phyloP scores from a whole-genome alignment of 371 early-diverging fungal genomes.

The Mucor sp. region DNA sequence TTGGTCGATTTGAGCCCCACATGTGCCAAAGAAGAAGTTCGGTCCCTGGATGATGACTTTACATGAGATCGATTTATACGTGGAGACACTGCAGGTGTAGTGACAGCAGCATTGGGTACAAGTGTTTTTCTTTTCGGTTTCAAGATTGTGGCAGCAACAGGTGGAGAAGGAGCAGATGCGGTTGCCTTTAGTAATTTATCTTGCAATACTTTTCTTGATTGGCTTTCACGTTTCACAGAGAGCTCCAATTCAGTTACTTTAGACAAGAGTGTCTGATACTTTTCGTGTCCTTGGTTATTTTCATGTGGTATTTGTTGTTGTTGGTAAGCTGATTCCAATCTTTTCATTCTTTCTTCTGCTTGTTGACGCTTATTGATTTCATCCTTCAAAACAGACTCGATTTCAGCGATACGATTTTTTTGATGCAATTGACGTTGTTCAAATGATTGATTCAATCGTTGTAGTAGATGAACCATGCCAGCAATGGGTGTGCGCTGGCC shows the following conservation, averaged over 20 bases:
- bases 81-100: neutral
- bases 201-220: constrained; percentile 3
- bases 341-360: constrained; percentile 16
- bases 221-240: constrained; percentile 7
- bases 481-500: constrained; percentile 25
- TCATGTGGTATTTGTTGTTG: constrained; percentile 3
- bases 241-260: constrained; percentile 19
- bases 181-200: neutral
- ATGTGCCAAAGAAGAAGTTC: neutral
- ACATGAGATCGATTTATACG: neutral
- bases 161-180: neutral
- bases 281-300: neutral
- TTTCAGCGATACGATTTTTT: constrained; percentile 23
- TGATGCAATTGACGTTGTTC: constrained; percentile 25
- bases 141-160: neutral
- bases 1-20: neutral
- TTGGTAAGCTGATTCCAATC: constrained; percentile 7
- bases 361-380: constrained; percentile 23
- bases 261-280: constrained; percentile 6
- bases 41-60: neutral
- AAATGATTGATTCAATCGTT: constrained; percentile 27
- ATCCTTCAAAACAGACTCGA: constrained; percentile 27
- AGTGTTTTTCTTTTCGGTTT: neutral
- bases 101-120: neutral
- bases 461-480: constrained; percentile 35